Evolutionary conservation across 1,139 yeast species (phyloP), one percentile per base, ranked within the genome.

Genomic region (Ogataea hybrid): DNA sequence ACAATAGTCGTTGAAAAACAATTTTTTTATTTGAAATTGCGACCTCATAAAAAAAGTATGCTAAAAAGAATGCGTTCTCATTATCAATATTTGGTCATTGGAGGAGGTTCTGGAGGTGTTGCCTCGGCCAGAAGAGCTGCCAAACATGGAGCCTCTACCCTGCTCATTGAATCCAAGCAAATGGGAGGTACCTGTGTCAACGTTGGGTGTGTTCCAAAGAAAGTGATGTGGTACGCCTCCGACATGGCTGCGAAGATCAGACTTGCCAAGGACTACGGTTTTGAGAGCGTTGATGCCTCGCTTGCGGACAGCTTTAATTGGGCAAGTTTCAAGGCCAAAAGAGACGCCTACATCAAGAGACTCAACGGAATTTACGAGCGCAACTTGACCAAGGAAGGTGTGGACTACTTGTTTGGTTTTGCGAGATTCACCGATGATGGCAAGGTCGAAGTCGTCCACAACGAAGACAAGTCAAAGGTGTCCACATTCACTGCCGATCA

Each of bases 81-180:
- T 61, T 92, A 81, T 71, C 89, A 90, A 58, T 92, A 87, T 62
- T 72, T 92, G 43, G 98, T 92, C 47, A 92, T 92, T 56, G 99
- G 99, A 37, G 99, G 98, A 48, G 99, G 99, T n/a, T 88, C 97
- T 30, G 99, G 97, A 40, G 99, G 99, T 53, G 97, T 92, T 36
- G 97, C 98, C 15, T 84, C 95, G 18, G 95, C 97, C 16, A 81
- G 99, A 64, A 80, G 97, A 57, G 98, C 98, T 10, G 96, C 97
- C 38, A 78, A 82, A 36, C 81, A 89, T 56, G 98, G 98, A 21
- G 95, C 94, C 25, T 87, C 88, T 54, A 84, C 94, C 2, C 71
- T 90, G 49, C 62, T 92, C 30, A 74, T 92, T 45, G 98, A 92
- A 65, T 79, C 87, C 30, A 78, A 81, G 45, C 80, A 71, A 46